These are phyloP conservation scores for Fusarium lateritium DNA, from an alignment of 2,329 filamentous ascomycete genomes.

Conservation along the genomic window DNA sequence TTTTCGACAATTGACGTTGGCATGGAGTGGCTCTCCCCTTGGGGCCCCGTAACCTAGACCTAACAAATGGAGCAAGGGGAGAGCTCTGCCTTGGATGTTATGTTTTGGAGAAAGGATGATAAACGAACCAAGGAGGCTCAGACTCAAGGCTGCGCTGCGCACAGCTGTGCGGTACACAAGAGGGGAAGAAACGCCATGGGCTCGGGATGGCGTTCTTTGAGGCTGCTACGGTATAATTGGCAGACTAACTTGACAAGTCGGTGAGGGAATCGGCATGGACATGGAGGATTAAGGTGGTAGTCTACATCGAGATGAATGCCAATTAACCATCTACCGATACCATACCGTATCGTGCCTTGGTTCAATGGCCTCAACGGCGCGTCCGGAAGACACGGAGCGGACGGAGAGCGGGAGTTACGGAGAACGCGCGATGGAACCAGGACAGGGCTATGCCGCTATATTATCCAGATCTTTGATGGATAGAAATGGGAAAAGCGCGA, in stretches of 20 bases:
- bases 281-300: constrained; percentile 6
- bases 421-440: constrained; percentile 4
- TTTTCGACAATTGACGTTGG: constrained; percentile 3
- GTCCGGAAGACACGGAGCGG: constrained; percentile 37
- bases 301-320: constrained; percentile 17
- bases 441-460: constrained; percentile 10
- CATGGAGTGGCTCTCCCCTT: not conserved
- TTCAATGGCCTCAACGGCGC: constrained; percentile 15
- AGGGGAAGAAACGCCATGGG: constrained; percentile 18
- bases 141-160: constrained; percentile 30
- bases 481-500: constrained; percentile 6
- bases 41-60: constrained; percentile 3
- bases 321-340: constrained; percentile 12
- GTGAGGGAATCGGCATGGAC: constrained; percentile 16
- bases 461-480: constrained; percentile 18
- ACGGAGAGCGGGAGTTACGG: constrained; percentile 17
- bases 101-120: constrained; percentile 18
- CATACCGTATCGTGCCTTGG: constrained; percentile 2
- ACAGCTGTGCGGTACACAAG: not conserved
- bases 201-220: constrained; percentile 12
- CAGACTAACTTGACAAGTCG: constrained; percentile 19
- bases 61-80: constrained; percentile 20
- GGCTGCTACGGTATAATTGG: constrained; percentile 6
- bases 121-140: constrained; percentile 19
- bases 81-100: constrained; percentile 36